Base-by-base conservation (phyloP, 371 early-diverging fungal species). In the Syncephalastrum racemosum region DNA sequence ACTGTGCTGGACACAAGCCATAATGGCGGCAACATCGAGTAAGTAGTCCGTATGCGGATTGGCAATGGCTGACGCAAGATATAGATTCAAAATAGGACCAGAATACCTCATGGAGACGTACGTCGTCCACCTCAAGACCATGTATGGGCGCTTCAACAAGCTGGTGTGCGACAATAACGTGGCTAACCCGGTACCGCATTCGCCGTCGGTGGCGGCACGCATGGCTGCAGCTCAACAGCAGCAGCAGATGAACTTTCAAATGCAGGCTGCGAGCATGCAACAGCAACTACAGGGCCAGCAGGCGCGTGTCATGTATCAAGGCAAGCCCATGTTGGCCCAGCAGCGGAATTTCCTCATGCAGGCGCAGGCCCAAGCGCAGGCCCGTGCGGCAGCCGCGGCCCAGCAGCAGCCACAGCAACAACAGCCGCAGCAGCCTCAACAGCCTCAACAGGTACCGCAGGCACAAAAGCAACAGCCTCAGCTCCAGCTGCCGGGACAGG, bases 91-190 rank as follows among this genome's bases (percentile, higher is more conserved):
- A 24, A 63, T 84, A 55, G 85, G 85, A 4, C 80, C 82, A 36
- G 82, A 82, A 44, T 77, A 80, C 51, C 65, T 81, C 18, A 79
- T 82, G 64, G 81, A 84, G 51, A 72, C 78, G 1, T 84, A 82
- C 61, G 61, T 79, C 2, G 64, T 80, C 18, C 79, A 80, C 51
- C 56, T 84, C 15, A 84, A 84, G 55, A 70, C 76, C 2, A 73
- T 73, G 13, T 84, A 82, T 56, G 77, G 79, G 0, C 66, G 67
- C 31, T 76, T 77, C 46, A 84, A 81, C 49, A 73, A 63, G 4
- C 45, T 84, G 18, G 50, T 80, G 12, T 82, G 77, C 54, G 84
- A 84, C 42, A 78, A 78, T 41, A 77, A 80, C 8, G 70, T 74
- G 13, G 67, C 74, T 14, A 81, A 79, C 8, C 68, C 73, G n/a